Evolutionary conservation across 768 basidiomycete species (phyloP), one percentile per base, ranked within the genome.

Genomic region (Calocybe indica): DNA sequence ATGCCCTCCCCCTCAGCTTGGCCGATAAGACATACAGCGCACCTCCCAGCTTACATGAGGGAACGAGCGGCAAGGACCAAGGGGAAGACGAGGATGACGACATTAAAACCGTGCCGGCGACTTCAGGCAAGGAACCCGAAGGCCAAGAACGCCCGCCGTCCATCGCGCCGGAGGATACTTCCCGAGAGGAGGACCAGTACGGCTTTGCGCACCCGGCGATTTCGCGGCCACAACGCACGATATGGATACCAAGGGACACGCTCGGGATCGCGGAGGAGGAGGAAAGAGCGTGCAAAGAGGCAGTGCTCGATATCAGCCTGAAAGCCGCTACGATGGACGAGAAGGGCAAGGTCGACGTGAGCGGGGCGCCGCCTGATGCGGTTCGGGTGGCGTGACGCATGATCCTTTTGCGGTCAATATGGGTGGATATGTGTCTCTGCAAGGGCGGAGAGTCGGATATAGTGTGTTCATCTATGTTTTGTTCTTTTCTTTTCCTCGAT

Each of bases 121-220:
- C 37, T 2, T 47, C 52, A 6, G 35, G 39, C 29, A 48, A 50
- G 29, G 42, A 55, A 35, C 38, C 39, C 4, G 44, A 29, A 12
- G 35, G 13, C 34, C 39, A 51, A 5, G 51, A 58, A 28, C 31
- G 38, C 28, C 43, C 52, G 7, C 55, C 52, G 11, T 40, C 55
- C 3, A 30, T 39, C n/a, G 14, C 40, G 40, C 10, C 47, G 11
- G 36, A 15, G 5, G 6, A 37, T 5, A 40, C 47, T 30, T 41
- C 52, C 11, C 50, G 51, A 5, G 55, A 55, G 34, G 68, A 71
- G 40, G 69, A 70, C 4, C 66, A 79, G 43, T 82, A 82, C 57
- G 85, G 86, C 9, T 97, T 95, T 68, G 82, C 87, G 40, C 95
- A 95, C 57, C 95, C 95, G 11, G 92, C 92, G 6, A 74, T 79